Evolutionary conservation across 2,329 filamentous ascomycete genomes (phyloP).

Genomic region (Colletotrichum phormii): DNA sequence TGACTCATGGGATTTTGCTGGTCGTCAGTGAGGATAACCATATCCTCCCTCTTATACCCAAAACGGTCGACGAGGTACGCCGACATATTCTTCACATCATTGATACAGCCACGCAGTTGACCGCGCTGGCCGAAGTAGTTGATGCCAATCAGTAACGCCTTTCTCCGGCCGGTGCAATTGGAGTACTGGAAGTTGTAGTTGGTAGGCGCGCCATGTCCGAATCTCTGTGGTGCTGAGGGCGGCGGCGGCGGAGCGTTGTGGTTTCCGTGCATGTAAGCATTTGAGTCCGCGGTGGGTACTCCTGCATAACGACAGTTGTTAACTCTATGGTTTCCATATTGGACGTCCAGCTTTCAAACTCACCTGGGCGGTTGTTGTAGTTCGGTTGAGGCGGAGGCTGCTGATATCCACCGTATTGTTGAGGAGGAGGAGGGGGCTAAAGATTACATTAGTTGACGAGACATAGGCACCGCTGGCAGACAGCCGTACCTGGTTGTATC

Average conservation of each 20-base stretch:
- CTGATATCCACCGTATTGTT: slow-evolving; percentile 57
- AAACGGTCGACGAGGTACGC: slow-evolving; percentile 89
- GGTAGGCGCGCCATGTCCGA: slow-evolving; percentile 83
- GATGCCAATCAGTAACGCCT: slow-evolving; percentile 92
- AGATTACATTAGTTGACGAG: slow-evolving; percentile 36
- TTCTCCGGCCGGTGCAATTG: slow-evolving; percentile 86
- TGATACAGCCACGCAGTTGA: slow-evolving; percentile 93
- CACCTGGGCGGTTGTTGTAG: slow-evolving; percentile 63
- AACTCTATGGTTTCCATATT: not conserved
- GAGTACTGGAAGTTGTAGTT: slow-evolving; percentile 92
- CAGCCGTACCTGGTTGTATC: slow-evolving; percentile 54
- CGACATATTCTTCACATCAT: slow-evolving; percentile 98
- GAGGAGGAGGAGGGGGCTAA: slow-evolving; percentile 53
- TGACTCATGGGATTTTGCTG: slow-evolving; percentile 98
- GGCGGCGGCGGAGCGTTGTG: slow-evolving; percentile 73
- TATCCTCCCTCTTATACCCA: slow-evolving; percentile 93
- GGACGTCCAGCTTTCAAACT: slow-evolving; percentile 37
- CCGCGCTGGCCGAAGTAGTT: slow-evolving; percentile 96
- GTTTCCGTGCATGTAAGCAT: slow-evolving; percentile 68
- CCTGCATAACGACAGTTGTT: slow-evolving; percentile 41
- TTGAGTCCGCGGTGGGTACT: slow-evolving; percentile 58
- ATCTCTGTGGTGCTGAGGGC: slow-evolving; percentile 74
- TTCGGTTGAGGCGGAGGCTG: slow-evolving; percentile 52
- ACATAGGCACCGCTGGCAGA: not conserved
- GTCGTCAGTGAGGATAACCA: slow-evolving; percentile 96